Evolutionary conservation across 2,329 filamentous ascomycete genomes (phyloP).

Genomic region (Akanthomyces muscarius): DNA sequence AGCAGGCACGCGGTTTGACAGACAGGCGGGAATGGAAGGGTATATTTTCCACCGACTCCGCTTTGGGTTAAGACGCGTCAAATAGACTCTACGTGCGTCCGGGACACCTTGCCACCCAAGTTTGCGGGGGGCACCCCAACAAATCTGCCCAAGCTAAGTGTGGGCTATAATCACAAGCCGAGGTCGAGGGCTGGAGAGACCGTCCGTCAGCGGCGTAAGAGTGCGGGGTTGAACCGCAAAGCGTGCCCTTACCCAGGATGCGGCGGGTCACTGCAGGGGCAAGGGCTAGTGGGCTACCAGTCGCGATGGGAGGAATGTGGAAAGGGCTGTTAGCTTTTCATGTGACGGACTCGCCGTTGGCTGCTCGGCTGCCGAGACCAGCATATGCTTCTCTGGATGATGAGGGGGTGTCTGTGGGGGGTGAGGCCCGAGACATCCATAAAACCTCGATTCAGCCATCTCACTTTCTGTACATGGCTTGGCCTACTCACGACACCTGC

Average conservation of each 20-base stretch:
- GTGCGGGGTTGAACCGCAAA: conserved; percentile 4
- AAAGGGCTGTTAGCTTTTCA: conserved; percentile 1
- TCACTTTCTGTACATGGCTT: background rate
- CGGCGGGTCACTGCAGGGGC: background rate
- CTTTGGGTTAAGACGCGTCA: background rate
- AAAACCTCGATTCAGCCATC: background rate
- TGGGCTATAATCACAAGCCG: background rate
- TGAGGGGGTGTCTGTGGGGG: background rate
- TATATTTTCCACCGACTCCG: conserved; percentile 3
- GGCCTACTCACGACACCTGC: background rate
- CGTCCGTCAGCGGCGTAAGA: background rate
- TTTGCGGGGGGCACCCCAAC: background rate
- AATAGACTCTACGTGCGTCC: background rate
- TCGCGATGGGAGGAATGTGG: background rate
- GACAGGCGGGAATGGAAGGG: background rate
- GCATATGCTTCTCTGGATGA: background rate
- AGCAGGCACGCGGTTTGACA: background rate
- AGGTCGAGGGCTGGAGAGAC: background rate
- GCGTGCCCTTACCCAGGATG: conserved; percentile 5
- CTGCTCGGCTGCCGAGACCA: background rate
- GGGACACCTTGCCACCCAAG: background rate
- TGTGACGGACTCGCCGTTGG: conserved; percentile 3
- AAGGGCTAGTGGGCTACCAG: background rate
- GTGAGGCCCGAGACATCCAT: background rate
- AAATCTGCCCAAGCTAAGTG: background rate